phyloP scores from a whole-genome alignment of 495 filamentous ascomycete genomes.

The Lepraria neglecta region DNA sequence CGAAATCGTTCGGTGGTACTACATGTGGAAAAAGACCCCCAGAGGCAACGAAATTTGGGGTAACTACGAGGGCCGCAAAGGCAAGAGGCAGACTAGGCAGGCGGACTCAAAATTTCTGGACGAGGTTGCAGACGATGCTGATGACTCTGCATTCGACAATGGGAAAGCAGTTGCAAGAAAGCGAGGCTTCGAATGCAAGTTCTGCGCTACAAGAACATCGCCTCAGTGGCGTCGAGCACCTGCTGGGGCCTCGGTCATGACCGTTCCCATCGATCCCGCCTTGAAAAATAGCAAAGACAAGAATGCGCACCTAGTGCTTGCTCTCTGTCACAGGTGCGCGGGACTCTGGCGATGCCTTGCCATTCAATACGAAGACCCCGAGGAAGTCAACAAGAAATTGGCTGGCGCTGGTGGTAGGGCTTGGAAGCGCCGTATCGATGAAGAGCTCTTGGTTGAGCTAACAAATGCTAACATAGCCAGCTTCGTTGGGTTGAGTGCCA shows the following conservation, averaged over 20 bases:
- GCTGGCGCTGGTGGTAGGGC: conserved; percentile 73
- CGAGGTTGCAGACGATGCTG: conserved; percentile 85
- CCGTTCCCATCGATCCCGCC: conserved; percentile 60
- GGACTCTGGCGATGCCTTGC: conserved; percentile 90
- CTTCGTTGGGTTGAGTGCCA: conserved; percentile 41
- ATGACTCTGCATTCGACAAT: conserved; percentile 94
- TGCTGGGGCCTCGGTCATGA: conserved; percentile 61
- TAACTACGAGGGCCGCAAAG: conserved; percentile 74
- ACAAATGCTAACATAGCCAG: conserved; percentile 49
- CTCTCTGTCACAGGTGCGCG: conserved; percentile 84
- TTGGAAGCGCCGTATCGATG: conserved; percentile 82
- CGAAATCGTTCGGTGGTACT: conserved; percentile 86
- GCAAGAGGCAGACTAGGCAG: conserved; percentile 72
- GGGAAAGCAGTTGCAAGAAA: conserved; percentile 75
- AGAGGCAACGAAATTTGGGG: conserved; percentile 85
- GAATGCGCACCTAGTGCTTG: conserved; percentile 64
- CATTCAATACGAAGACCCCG: conserved; percentile 92
- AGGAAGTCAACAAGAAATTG: conserved; percentile 87
- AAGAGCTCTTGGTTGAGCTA: conserved; percentile 82
- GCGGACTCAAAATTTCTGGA: conserved; percentile 65
- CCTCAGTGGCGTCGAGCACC: conserved; percentile 92
- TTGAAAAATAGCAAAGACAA: conserved; percentile 63
- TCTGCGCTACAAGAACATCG: conserved; percentile 71
- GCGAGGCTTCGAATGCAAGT: conserved; percentile 88
- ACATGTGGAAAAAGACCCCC: conserved; percentile 95